Base-by-base conservation (phyloP, 2,329 filamentous ascomycete genomes). In the Alternaria angustiovoidea region DNA sequence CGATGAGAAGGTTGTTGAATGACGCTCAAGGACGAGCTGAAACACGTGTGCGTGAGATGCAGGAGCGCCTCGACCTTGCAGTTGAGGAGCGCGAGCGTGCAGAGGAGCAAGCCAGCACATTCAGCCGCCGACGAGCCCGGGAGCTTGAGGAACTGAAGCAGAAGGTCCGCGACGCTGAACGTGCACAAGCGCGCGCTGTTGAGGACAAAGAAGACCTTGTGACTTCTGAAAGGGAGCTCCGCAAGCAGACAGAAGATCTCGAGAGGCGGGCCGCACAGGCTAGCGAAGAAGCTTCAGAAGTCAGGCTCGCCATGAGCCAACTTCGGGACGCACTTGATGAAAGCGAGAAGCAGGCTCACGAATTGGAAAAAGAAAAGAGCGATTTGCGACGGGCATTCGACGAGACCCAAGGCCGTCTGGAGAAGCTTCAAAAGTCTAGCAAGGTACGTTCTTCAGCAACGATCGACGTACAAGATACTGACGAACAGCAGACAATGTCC, bases 31-130 rank as follows among this genome's bases (percentile, higher is more conserved):
- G 91, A 61, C 86, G 92, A 9, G 89, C 94, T 1, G 94, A 98
- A 66, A 83, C 84, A 61, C 91, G 93, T 72, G 87, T 96, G 18
- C 89, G 92, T 28, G 94, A 98, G 66, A 95, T 97, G 89, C 90
- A 92, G 54, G 89, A 92, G 59, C 88, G 91, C 2, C 90, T 98
- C 85, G 94, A 98, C 72, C 85, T 91, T 1, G 94, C 94, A 0
- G 86, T 96, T n/a, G 94, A 97, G 76, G 95, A 99, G 78, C 88
- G 95, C 18, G 95, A 99, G 75, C 88, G 93, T 2, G 89, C 93
- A 2, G 94, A 99, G 78, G 94, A 98, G 64, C 94, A 98, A 79
- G 89, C 93, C 3, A 92, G 88, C 71, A 91, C 89, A 0, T 85
- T 91, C 49, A 91, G 90, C 12, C 86, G 94, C 53, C 87, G 91